Conservation (phyloP, 1,284 basidiomycete genomes). For the Rhodofomes roseus region DNA sequence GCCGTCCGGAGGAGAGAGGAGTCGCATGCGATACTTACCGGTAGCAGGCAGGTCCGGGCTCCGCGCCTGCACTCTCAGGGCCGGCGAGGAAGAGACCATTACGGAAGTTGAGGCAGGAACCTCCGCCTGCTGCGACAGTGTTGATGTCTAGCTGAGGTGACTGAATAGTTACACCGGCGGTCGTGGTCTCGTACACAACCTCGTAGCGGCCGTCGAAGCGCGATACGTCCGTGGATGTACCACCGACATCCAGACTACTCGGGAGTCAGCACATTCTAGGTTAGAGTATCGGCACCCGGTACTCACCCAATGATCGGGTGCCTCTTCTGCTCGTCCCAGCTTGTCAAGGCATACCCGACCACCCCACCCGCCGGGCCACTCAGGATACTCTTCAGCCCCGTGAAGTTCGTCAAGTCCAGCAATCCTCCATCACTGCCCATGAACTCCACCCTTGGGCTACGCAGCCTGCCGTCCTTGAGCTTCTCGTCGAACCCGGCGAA, state of each 20-base stretch:
- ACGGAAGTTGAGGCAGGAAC: conserved; percentile 76
- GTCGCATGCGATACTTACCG: conserved; percentile 37
- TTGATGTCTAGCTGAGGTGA: conserved; percentile 88
- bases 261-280: neutral
- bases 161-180: conserved; percentile 87
- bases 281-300: neutral
- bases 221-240: conserved; percentile 89
- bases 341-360: conserved; percentile 83
- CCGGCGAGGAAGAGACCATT: conserved; percentile 84
- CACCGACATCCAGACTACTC: conserved; percentile 72
- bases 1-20: neutral
- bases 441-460: conserved; percentile 69
- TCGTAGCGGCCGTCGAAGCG: conserved; percentile 86
- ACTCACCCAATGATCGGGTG: conserved; percentile 73
- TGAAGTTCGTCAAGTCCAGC: conserved; percentile 83
- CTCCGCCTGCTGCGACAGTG: conserved; percentile 86
- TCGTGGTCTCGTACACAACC: conserved; percentile 87
- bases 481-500: conserved; percentile 84
- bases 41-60: conserved; percentile 84
- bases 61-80: conserved; percentile 80
- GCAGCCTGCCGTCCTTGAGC: conserved; percentile 44
- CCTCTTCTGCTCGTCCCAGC: conserved; percentile 67
- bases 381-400: conserved; percentile 84
- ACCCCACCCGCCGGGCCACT: conserved; percentile 89
- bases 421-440: conserved; percentile 89